Evolutionary conservation across 225 moss, liverwort and hornwort species (phyloP), one percentile per base, ranked within the genome.

Genomic region (Ulota crispa): DNA sequence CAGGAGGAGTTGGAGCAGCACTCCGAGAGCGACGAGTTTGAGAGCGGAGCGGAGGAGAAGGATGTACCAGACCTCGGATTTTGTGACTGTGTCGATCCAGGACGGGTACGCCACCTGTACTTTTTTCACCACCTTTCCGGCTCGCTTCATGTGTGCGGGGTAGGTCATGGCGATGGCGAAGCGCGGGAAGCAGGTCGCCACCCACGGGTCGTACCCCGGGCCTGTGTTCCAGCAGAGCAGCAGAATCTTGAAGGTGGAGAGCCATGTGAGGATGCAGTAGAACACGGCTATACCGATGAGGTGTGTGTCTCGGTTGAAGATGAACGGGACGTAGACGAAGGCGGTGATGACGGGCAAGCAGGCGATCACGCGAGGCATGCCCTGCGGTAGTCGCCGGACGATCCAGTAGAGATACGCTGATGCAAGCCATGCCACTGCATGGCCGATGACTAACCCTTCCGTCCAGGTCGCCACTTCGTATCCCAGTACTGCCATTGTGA

Each of bases 151-250:
- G 79, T 92, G 90, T 0, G 56, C 83, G 7, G 92, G 92, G 67
- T 90, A 86, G 43, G 83, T 88, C 90, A 92, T 88, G 32, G 82
- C 90, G 8, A 90, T 61, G 24, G 87, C 88, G 78, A 92, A 92
- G 19, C 86, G 76, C 1, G 85, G 86, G 59, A 88, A 92, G 71
- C 67, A 75, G 30, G 69, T 57, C 28, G 75, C 67, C 60, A 90
- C 83, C 88, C 83, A 88, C 14, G 92, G 92, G 70, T 92, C 92
- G 73, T 69, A 86, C 9, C 84, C 88, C 15, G 92, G 92, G n/a
- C 92, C 90, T 4, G 79, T 83, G 74, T 43, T 73, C 85, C 87
- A 92, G 81, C 92, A 92, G 1, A 92, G 32, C 6, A 92, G 82
- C 23, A 90, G 83, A 9, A 87, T 52, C 45, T 92, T 92, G 86